A percentile compares a stretch with the other conserved stretches of the same genome.
Conservation (phyloP, 306 rosid genomes). For the Luffa aegyptiaca region DNA sequence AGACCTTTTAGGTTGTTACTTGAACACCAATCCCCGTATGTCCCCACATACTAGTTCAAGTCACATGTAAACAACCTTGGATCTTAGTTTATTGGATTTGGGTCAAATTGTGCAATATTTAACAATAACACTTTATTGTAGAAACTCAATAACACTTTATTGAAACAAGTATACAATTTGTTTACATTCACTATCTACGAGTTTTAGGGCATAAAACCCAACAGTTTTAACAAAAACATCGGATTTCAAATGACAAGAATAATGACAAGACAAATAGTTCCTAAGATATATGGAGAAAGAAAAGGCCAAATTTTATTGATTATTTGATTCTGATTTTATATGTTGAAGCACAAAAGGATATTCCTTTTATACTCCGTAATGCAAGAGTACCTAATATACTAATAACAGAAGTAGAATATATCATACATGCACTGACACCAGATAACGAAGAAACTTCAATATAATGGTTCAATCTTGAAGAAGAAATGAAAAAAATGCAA, state of each 20-base stretch:
- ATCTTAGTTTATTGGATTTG: too few species aligned
- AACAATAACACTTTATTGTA: too few species aligned
- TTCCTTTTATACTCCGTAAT: neutral
- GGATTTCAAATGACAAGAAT: neutral
- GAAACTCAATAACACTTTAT: too few species aligned
- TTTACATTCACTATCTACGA: too few species aligned
- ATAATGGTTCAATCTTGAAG: neutral
- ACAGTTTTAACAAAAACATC: neutral
- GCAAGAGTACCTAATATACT: neutral
- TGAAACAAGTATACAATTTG: too few species aligned
- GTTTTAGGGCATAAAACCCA: too few species aligned
- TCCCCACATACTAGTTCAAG: too few species aligned
- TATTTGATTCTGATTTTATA: neutral
- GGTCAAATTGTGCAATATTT: too few species aligned
- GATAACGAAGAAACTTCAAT: neutral
- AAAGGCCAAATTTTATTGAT: neutral
- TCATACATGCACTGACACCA: neutral
- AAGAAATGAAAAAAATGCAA: neutral
- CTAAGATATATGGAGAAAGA: neutral
- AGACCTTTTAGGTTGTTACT: too few species aligned
- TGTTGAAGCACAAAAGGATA: neutral
- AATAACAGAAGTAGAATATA: too few species aligned
- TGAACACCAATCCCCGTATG: too few species aligned
- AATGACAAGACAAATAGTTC: neutral
- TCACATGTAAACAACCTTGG: too few species aligned